Evolutionary conservation across 345 rosid species (phyloP).

Genomic region (Aethionema arabicum): DNA sequence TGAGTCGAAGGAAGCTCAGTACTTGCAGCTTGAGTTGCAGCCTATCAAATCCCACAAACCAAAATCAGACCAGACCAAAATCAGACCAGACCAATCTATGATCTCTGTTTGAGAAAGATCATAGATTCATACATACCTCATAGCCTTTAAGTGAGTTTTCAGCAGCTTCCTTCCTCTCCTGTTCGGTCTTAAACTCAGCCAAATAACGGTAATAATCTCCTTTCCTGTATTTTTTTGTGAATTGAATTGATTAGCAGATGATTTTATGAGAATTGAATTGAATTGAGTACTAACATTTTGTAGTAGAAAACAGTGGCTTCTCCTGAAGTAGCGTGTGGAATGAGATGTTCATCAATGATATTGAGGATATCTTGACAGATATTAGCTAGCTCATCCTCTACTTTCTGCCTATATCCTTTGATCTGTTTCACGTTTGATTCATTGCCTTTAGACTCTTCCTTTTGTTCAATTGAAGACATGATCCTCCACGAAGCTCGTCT

Average conservation of each 20-base stretch:
- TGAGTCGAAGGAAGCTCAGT: conserved; percentile 95
- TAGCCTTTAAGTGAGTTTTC: conserved; percentile 92
- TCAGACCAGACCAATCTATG: not conserved
- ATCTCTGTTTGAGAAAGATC: not conserved
- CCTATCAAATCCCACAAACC: conserved; percentile 40
- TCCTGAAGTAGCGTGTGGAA: conserved; percentile 77
- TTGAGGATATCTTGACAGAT: conserved; percentile 81
- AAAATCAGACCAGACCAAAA: conserved; percentile 9
- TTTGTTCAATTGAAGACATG: conserved; percentile 97
- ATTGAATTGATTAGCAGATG: not conserved
- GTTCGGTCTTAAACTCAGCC: conserved; percentile 92
- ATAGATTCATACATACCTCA: conserved; percentile 51
- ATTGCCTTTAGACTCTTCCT: conserved; percentile 90
- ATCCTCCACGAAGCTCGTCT: conserved; percentile 96
- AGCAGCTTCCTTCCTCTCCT: conserved; percentile 88
- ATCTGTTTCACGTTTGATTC: conserved; percentile 82
- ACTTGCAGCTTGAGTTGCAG: conserved; percentile 87
- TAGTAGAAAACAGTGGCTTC: conserved; percentile 98
- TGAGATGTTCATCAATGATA: conserved; percentile 82
- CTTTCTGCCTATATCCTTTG: conserved; percentile 80
- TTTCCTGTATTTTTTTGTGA: too few species aligned
- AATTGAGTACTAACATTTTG: conserved; percentile 64
- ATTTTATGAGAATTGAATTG: not conserved
- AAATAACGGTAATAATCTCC: conserved; percentile 92
- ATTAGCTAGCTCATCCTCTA: conserved; percentile 85